These are phyloP conservation scores for Penicillium sp. DNA, from an alignment of 2,329 filamentous ascomycete genomes.

Conservation along the genomic window DNA sequence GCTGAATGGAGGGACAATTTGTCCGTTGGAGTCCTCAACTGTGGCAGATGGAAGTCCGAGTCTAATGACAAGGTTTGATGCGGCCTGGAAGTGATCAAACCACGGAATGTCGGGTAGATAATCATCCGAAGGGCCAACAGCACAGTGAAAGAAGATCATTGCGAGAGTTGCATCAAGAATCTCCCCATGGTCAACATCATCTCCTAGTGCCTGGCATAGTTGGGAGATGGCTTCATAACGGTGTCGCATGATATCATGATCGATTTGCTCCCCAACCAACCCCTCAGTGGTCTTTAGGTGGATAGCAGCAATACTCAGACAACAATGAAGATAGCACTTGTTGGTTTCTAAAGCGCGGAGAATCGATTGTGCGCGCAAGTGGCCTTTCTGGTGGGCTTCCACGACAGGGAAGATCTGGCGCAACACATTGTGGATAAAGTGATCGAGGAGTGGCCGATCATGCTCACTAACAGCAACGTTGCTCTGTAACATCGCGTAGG, in stretches of 20 bases:
- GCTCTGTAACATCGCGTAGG: slow-evolving; percentile 64
- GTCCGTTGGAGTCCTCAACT: slow-evolving; percentile 54
- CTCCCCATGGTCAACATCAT: slow-evolving; percentile 78
- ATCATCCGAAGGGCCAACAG: slow-evolving; percentile 82
- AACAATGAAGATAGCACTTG: slow-evolving; percentile 92
- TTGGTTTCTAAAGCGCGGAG: slow-evolving; percentile 86
- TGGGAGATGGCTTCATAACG: slow-evolving; percentile 83
- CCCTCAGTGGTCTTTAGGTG: slow-evolving; percentile 80
- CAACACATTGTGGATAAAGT: slow-evolving; percentile 85
- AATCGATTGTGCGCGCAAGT: slow-evolving; percentile 76
- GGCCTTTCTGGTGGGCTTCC: slow-evolving; percentile 84
- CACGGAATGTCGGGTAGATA: slow-evolving; percentile 87
- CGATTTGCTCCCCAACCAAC: slow-evolving; percentile 68
- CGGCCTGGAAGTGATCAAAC: slow-evolving; percentile 96
- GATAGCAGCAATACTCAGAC: slow-evolving; percentile 86
- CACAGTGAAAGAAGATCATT: slow-evolving; percentile 95
- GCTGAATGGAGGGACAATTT: slow-evolving; percentile 75
- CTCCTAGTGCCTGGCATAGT: slow-evolving; percentile 76
- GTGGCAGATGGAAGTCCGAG: slow-evolving; percentile 53
- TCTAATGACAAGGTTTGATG: slow-evolving; percentile 78
- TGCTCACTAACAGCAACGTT: slow-evolving; percentile 81
- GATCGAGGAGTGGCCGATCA: slow-evolving; percentile 81
- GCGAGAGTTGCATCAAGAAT: slow-evolving; percentile 90
- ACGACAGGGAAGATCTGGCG: slow-evolving; percentile 89
- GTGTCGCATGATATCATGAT: slow-evolving; percentile 90